Base-by-base conservation (phyloP, 306 rosid genomes). In the Rosa chinensis region DNA sequence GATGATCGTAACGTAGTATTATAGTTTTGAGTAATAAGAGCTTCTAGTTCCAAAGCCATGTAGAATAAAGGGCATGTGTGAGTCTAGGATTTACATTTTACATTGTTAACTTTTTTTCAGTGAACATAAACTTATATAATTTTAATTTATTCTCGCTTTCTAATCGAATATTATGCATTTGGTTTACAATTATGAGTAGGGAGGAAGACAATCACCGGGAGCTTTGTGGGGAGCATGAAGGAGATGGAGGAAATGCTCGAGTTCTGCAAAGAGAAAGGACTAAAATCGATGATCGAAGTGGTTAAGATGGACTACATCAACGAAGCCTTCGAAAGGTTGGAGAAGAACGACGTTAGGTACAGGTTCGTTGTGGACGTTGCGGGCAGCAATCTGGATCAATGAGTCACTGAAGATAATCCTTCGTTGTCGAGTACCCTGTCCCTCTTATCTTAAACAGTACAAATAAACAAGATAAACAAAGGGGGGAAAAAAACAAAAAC, bases 311-410 rank as follows among this genome's bases (percentile, higher is more conserved):
- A 94, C 80, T 92, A 91, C 78, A 73, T 92, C 23, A 94, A 94
- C 91, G 74, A 79, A 72, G 98, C 98, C 4, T 42, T 94, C 16
- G 97, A 89, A 28, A 90, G 98, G 73, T 83, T 94, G 97, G 97
- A 91, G 89, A 92, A 91, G 84, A 94, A 94, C 45, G 98, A 94
- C 76, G 97, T 94, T 52, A 87, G 98, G 61, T 94, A 94, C 70
- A 87, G 97, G 89, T 94, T 94, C 52, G 97, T 94, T 2, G 97
- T 92, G 49, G 97, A 92, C 82, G 95, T 94, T 44, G 93, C 86
- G 20, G 97, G 97, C 64, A 91, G 97, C 87, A 92, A 91, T 43
- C 77, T 91, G 53, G 86, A 80, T 23, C 16, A 74, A 63, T 5
- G 42, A 66, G 20, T 11, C 37, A 2, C 23, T 71, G n/a, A 20